Conservation (phyloP, 371 early-diverging fungal genomes). For the Rhizopus sp. region DNA sequence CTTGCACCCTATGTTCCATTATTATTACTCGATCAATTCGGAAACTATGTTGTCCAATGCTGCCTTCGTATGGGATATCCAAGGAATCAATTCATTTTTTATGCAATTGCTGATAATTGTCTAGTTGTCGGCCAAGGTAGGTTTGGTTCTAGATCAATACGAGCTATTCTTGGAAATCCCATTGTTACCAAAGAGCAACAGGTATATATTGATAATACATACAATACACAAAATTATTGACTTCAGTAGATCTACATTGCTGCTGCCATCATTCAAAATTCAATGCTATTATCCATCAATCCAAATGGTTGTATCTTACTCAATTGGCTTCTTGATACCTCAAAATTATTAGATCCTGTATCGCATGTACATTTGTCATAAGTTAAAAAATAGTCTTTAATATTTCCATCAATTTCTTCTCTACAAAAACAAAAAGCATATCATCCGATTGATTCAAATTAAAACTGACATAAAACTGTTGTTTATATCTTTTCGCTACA, state of each 20-base stretch:
- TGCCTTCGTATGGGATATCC: slow-evolving; percentile 68
- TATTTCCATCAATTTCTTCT: slow-evolving; percentile 46
- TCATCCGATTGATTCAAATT: slow-evolving; percentile 40
- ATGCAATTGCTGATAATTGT: slow-evolving; percentile 73
- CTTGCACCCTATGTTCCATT: slow-evolving; percentile 68
- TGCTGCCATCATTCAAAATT: slow-evolving; percentile 80
- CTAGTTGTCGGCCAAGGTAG: slow-evolving; percentile 75
- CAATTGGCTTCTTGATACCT: slow-evolving; percentile 90
- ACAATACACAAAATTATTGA: background rate
- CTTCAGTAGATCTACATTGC: slow-evolving; percentile 62
- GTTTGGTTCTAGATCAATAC: slow-evolving; percentile 80
- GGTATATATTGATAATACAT: slow-evolving; percentile 37
- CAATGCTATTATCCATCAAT: slow-evolving; percentile 74
- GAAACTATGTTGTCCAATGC: slow-evolving; percentile 90
- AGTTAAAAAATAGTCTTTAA: slow-evolving; percentile 25
- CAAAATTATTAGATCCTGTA: slow-evolving; percentile 45
- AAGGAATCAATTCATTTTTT: slow-evolving; percentile 77
- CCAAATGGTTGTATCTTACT: slow-evolving; percentile 88
- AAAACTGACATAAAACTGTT: slow-evolving; percentile 47
- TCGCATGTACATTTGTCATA: slow-evolving; percentile 3
- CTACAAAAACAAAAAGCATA: slow-evolving; percentile 45
- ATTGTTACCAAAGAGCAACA: slow-evolving; percentile 52
- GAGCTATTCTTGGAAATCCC: slow-evolving; percentile 75
- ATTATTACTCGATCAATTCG: slow-evolving; percentile 80
- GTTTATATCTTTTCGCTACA: slow-evolving; percentile 40